Conservation (phyloP, 306 rosid genomes). For the Castanea crenata region DNA sequence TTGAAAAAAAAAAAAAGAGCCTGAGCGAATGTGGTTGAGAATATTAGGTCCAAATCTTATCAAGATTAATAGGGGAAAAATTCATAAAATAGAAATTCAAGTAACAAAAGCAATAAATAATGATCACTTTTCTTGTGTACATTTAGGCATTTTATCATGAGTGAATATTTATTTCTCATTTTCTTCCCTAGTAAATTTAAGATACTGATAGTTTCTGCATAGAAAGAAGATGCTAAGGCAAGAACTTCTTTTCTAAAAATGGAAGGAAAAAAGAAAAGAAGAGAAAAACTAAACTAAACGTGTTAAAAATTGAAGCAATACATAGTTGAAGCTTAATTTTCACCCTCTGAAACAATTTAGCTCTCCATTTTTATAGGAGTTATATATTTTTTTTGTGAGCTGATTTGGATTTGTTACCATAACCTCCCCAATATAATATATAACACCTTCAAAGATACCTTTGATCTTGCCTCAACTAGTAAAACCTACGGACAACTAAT, state of each 20-base stretch:
- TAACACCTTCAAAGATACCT: too few relatives aligned
- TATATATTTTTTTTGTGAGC: not conserved
- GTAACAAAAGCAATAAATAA: not conserved
- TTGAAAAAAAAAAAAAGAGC: not conserved
- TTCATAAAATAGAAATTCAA: not conserved
- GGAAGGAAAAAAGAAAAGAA: not conserved
- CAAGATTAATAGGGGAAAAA: not conserved
- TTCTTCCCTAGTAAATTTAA: not conserved
- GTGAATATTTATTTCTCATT: not conserved
- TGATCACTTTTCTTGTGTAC: too few relatives aligned
- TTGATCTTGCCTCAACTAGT: too few relatives aligned
- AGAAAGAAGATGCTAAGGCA: not conserved
- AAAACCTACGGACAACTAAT: too few relatives aligned
- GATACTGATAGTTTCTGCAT: not conserved
- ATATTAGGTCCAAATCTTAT: not conserved
- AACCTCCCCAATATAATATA: not conserved
- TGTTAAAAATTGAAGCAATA: not conserved
- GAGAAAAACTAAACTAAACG: not conserved
- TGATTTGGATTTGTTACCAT: not conserved
- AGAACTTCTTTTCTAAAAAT: not conserved
- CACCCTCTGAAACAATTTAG: not conserved
- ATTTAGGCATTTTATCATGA: not conserved
- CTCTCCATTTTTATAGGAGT: not conserved
- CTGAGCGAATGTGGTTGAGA: not conserved
- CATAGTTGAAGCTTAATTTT: not conserved